Evolutionary conservation across 1,284 basidiomycete genomes (phyloP), one percentile per base, ranked within the genome.

Genomic region (Fomitopsis pinicola): DNA sequence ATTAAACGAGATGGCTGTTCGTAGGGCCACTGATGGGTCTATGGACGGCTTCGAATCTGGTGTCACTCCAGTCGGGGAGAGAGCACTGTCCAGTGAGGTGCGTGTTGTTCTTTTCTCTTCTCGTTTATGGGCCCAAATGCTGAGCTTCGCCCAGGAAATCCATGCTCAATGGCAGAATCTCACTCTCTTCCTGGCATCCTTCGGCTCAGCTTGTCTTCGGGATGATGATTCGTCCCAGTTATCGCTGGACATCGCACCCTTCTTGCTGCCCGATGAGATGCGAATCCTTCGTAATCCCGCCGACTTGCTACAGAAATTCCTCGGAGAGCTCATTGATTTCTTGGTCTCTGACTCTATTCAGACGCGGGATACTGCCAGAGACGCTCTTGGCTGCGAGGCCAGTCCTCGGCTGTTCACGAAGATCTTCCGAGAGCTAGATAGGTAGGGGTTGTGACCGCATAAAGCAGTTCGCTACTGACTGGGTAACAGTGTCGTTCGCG

Each of bases 81-180:
- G 68, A 59, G 68, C 69, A 10, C 69, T 82, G 57, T 68, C 76
- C 7, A 60, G 70, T 12, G 81, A 83, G 68, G 82, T 83, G 65
- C 42, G 38, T 7, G 8, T 10, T 10, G 19, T 40, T 42, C 15
- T 17, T 28, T 38, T 15, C 33, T 33, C 22, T 15, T 40, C 9
- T 8, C 38, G 42, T 62, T 28, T 30, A 62, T 53, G 14, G 35
- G 10, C 10, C 46, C 14, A n/a, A 42, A 17, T 1, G 5, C 42
- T 58, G 12, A 63, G 61, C 66, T 28, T 71, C 50, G 44, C 58
- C 61, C 67, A 92, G 87, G 92, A 94, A 19, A 83, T 88, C 63
- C 84, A 87, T 46, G 83, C 82, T 45, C 87, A 94, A 66, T 97
- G 95, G 95, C 90, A 94, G 70, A 95, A 97, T 72, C 78, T 94